Evolutionary conservation across 352 stramenopile genomes (phyloP).

Genomic region (Nothophytophthora sp.): DNA sequence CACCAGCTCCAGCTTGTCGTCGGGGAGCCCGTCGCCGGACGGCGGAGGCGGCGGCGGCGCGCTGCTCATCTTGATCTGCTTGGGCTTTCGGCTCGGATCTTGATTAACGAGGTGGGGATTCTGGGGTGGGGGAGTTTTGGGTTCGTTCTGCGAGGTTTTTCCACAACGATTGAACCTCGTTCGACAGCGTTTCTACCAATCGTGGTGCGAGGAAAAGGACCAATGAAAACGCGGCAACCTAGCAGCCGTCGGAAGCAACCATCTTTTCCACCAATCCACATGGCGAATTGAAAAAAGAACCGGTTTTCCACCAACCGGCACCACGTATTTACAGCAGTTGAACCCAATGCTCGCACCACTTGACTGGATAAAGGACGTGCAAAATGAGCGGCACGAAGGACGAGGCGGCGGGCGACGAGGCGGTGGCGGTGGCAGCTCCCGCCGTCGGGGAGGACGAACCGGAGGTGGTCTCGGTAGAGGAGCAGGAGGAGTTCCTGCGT

Average conservation of each 20-base stretch:
- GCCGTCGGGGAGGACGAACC: constrained; percentile 5
- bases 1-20: constrained; percentile 46
- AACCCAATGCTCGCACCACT: no score
- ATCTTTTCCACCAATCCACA: no score
- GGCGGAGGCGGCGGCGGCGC: constrained; percentile 3
- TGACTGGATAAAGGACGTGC: neutral
- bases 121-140: constrained; percentile 1
- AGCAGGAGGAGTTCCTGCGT: constrained; percentile 73
- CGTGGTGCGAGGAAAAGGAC: no score
- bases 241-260: no score
- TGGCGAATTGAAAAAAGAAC: no score
- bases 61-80: constrained; percentile 12
- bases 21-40: constrained; percentile 3
- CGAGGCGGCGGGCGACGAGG: constrained; percentile 1
- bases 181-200: no score
- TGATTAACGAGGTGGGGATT: no score
- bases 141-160: no score
- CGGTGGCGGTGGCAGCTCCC: neutral
- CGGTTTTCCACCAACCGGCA: no score
- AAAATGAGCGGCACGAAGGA: neutral
- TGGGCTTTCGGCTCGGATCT: constrained; percentile 5
- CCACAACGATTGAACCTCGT: no score
- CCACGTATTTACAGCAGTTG: no score
- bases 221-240: no score
- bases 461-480: constrained; percentile 48